Base-by-base conservation (phyloP, 306 rosid genomes). In the Oxytropis ochrocephala region DNA sequence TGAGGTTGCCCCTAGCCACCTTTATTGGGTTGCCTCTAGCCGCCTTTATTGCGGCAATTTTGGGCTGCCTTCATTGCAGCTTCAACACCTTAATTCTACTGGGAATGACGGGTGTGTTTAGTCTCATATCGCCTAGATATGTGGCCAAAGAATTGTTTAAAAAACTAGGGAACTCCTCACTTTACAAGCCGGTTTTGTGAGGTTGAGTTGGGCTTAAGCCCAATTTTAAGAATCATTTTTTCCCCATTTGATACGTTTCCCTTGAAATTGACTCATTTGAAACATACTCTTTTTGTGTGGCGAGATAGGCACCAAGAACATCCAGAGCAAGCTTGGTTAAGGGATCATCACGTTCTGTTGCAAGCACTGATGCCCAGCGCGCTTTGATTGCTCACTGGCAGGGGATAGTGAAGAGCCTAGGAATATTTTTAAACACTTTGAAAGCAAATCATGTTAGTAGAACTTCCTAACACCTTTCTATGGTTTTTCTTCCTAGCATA, bases 301-400 rank as follows among this genome's bases (percentile, higher is more conserved):
- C 70, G 80, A 59, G 43, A 49, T 80, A 91, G 97, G 99, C 92
- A 19, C 97, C 97, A 4, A 85, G 99, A 88, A 84, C 91, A 81
- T 94, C 97, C 21, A 86, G 96, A 48, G 95, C 91, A 69, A 87
- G 97, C 87, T 77, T 94, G 81, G 95, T 88, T 73, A 94, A 94
- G 78, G 97, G 96, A 67, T 72, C 85, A 67, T 78, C 84, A 19
- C 92, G 97, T 51, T 81, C 92, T 62, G 92, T 85, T 80, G 91
- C 89, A 58, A 91, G 82, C 75, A 84, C 95, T 8, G 87, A 88
- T 16, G 97, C 96, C 59, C 99, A 87, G 63, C 86, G 83, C 8
- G 86, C 95, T 65, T 80, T 94, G 79, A 91, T 94, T 81, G 96
- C 92, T 68, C 97, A 88, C 69, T 94, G 97, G 99, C 99, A 88